Evolutionary conservation across 2,329 filamentous ascomycete genomes (phyloP).

Genomic region (Penicillium sp.): DNA sequence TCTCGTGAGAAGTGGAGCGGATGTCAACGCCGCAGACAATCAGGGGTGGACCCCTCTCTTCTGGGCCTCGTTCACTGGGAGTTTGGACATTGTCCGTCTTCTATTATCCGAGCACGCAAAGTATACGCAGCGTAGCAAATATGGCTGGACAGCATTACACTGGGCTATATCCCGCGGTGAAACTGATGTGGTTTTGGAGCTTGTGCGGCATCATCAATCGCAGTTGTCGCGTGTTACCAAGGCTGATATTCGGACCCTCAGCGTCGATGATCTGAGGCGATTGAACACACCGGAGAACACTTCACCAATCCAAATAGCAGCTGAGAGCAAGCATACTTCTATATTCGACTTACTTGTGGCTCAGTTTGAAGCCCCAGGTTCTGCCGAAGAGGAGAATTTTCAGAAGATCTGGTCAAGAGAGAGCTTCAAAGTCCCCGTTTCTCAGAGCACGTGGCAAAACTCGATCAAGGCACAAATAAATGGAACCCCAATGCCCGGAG

Average conservation of each 20-base stretch:
- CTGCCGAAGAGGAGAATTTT: not conserved
- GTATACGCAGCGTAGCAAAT: not conserved
- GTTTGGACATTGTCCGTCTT: not conserved
- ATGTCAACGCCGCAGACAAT: not conserved
- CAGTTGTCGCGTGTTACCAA: not conserved
- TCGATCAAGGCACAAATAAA: not conserved
- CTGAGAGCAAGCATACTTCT: not conserved
- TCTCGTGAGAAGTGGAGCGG: not conserved
- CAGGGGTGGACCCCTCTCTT: not conserved
- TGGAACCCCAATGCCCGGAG: not conserved
- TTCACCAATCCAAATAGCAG: not conserved
- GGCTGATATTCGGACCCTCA: not conserved
- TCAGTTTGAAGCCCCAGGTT: not conserved
- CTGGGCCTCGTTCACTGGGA: not conserved
- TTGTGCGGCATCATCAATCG: not conserved
- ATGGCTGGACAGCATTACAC: not conserved
- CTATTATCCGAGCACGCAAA: not conserved
- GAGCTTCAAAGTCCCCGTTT: not conserved
- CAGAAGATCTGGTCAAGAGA: not conserved
- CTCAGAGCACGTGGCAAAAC: not conserved
- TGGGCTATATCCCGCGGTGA: not conserved
- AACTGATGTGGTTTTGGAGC: not conserved
- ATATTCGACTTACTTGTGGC: not conserved
- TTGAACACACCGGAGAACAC: not conserved
- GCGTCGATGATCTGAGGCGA: not conserved